Evolutionary conservation across 768 basidiomycete genomes (phyloP), one percentile per base, ranked within the genome.

Genomic region (Cystofilobasidium ferigula): DNA sequence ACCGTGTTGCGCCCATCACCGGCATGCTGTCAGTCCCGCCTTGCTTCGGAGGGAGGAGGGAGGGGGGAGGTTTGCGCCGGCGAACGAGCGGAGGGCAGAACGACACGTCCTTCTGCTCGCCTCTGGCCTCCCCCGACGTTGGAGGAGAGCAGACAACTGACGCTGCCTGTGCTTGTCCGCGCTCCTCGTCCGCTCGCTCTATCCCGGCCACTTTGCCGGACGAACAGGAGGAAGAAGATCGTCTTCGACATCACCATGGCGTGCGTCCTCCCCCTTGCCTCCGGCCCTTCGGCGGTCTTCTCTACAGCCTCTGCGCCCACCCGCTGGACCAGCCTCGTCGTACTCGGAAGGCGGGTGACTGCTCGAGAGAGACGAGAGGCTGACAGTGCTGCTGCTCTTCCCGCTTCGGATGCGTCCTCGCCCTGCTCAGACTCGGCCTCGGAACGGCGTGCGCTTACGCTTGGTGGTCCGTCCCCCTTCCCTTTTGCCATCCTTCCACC

Each of bases 1-100:
- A 54, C 51, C 51, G 51, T 32, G 51, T 54, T 20, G 28, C 51
- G 13, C 51, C 51, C 51, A 54, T 54, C 51, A 14, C 51, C 30
- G 51, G 51, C 4, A 30, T n/a, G 18, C 51, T 54, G 51, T 54
- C 51, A 54, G 51, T 54, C 48, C 30, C 26, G 12, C n/a, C 26
- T 20, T 6, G 24, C 48, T 53, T n/a, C 9, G 45, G 45, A 6
- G 45, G 8, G 45, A 48, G 45, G 16, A 6, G 45, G 22, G 45
- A 40, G 9, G 9, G 38, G 38, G 9, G 38, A 40, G 38, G 9
- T 40, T 40, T 40, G 9, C 38, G 38, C 38, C n/a, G n/a, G n/a
- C n/a, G n/a, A n/a, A n/a, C n/a, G n/a, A n/a, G n/a, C n/a, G n/a
- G n/a, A n/a, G n/a, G n/a, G n/a, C n/a, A n/a, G n/a, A n/a, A n/a